Evolutionary conservation across 345 rosid genomes (phyloP).

Genomic region (Garcia nutans): DNA sequence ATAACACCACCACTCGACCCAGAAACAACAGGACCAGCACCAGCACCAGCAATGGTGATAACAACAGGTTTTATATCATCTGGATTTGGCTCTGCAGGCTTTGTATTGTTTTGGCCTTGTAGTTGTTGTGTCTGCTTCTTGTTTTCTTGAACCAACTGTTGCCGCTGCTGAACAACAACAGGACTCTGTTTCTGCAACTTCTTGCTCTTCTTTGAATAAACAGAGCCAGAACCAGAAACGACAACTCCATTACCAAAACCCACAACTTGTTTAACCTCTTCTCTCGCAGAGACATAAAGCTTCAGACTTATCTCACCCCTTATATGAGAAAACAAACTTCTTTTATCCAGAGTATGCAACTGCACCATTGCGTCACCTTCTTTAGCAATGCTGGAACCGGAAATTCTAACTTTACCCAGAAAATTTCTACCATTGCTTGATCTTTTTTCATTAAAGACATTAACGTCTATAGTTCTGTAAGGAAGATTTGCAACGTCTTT

Average conservation of each 20-base stretch:
- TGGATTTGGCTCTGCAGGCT: conserved; percentile 43
- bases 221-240: conserved; percentile 18
- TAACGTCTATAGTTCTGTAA: conserved; percentile 51
- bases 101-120: conserved; percentile 39
- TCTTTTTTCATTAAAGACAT: conserved; percentile 59
- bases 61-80: conserved; percentile 56
- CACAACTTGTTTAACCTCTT: conserved; percentile 25
- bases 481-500: conserved; percentile 50
- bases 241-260: conserved; percentile 28
- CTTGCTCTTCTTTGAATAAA: conserved; percentile 48
- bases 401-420: conserved; percentile 61
- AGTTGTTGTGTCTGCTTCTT: conserved; percentile 26
- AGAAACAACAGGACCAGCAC: conserved; percentile 33
- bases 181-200: conserved; percentile 45
- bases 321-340: conserved; percentile 66
- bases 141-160: conserved; percentile 28
- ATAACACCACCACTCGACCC: conserved; percentile 13
- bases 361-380: conserved; percentile 50
- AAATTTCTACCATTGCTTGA: conserved; percentile 54
- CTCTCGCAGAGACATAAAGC: conserved; percentile 42
- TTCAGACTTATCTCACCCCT: conserved; percentile 65
- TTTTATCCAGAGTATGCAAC: conserved; percentile 59
- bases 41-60: conserved; percentile 40
- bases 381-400: conserved; percentile 44
- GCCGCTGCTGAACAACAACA: conserved; percentile 39